These are phyloP conservation scores for Achaetomiella virescens DNA, from an alignment of 495 filamentous ascomycete genomes.

Conservation along the genomic window DNA sequence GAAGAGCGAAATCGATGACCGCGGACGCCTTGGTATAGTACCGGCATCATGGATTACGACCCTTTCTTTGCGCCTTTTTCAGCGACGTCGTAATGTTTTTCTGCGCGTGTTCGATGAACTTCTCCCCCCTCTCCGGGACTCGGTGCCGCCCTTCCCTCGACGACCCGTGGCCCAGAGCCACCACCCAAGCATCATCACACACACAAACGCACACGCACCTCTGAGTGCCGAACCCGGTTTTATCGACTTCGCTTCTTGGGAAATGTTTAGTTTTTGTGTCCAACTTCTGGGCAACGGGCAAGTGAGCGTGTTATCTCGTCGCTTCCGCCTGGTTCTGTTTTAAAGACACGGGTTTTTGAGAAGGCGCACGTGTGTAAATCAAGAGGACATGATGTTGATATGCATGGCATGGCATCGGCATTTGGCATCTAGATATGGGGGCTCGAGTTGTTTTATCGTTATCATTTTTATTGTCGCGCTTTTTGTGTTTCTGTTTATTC, in stretches of 20 bases:
- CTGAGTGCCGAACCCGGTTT: constrained; percentile 4
- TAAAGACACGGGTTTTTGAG: constrained; percentile 27
- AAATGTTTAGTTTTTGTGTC: constrained; percentile 10
- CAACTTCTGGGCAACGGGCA: constrained; percentile 2
- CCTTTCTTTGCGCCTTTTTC: constrained; percentile 10
- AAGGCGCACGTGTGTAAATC: constrained; percentile 41
- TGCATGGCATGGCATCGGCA: constrained; percentile 49
- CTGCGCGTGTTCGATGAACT: not conserved
- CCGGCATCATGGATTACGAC: constrained; percentile 1
- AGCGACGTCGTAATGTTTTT: not conserved
- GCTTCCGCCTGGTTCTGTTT: constrained; percentile 22
- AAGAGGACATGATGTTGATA: constrained; percentile 47
- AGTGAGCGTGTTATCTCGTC: not conserved
- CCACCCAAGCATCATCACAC: not conserved
- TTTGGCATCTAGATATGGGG: constrained; percentile 48
- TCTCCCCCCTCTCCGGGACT: not conserved
- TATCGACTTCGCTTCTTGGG: constrained; percentile 12
- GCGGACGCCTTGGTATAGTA: constrained; percentile 37
- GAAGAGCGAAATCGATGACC: constrained; percentile 41
- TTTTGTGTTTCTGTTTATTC: constrained; percentile 14
- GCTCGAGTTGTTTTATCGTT: constrained; percentile 19
- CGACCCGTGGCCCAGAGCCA: not conserved
- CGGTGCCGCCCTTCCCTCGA: not conserved
- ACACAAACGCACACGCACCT: not conserved
- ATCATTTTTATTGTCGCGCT: constrained; percentile 5